These are phyloP conservation scores for Aristolochia contorta DNA, from an alignment of 164 flowering plant species.

Conservation along the genomic window DNA sequence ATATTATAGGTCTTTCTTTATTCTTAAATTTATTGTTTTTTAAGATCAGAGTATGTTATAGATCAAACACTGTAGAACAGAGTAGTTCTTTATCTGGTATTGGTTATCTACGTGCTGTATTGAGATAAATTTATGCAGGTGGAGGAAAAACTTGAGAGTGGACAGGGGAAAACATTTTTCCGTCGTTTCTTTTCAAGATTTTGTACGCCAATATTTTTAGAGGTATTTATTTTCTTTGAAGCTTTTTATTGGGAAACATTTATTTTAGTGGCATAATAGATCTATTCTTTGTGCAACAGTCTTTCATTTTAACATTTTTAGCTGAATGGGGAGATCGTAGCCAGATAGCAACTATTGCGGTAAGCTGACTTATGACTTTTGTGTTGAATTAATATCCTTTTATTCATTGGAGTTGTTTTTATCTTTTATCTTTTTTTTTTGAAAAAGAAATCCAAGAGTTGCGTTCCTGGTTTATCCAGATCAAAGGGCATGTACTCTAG, in stretches of 20 bases:
- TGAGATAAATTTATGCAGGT: slow-evolving; percentile 35
- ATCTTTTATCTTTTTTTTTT: neutral
- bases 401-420: too few relatives aligned
- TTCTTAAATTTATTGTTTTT: too few relatives aligned
- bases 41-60: too few relatives aligned
- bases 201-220: slow-evolving; percentile 90
- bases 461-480: neutral
- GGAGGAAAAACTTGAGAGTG: slow-evolving; percentile 89
- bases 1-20: too few relatives aligned
- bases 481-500: too few relatives aligned
- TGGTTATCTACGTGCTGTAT: neutral
- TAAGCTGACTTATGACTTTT: slow-evolving; percentile 29
- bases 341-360: slow-evolving; percentile 99
- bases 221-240: slow-evolving; percentile 34
- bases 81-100: neutral
- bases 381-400: too few relatives aligned
- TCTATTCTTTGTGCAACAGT: neutral
- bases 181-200: slow-evolving; percentile 92
- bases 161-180: slow-evolving; percentile 71
- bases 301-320: slow-evolving; percentile 83
- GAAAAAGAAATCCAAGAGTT: neutral
- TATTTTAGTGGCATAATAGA: neutral
- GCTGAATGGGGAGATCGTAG: slow-evolving; percentile 99
- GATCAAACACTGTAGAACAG: too few relatives aligned
- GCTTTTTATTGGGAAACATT: neutral